Conservation (phyloP, 1,139 yeast species). For the Diutina siamensis region DNA sequence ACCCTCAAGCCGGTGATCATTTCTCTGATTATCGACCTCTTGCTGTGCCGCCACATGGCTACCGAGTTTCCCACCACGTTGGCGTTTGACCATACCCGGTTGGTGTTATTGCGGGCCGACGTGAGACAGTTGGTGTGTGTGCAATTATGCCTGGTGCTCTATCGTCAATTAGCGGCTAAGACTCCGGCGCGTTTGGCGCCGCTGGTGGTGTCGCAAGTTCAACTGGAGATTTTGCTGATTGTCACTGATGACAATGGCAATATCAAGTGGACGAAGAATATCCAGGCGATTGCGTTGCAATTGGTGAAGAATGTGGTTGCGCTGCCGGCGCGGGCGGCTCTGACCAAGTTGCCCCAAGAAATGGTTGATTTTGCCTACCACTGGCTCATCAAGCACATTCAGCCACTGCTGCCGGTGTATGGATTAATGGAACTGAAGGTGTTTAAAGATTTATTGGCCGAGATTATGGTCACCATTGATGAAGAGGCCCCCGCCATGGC, state of each 20-base stretch:
- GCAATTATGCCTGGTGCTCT: slow-evolving; percentile 61
- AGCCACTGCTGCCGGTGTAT: slow-evolving; percentile 72
- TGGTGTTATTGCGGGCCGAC: slow-evolving; percentile 71
- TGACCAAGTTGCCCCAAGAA: slow-evolving; percentile 20
- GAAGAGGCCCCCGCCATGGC: slow-evolving; percentile 7
- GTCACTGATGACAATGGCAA: slow-evolving; percentile 81
- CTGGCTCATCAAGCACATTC: slow-evolving; percentile 80
- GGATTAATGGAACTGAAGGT: slow-evolving; percentile 64
- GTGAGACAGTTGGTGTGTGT: slow-evolving; percentile 76
- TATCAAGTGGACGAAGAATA: slow-evolving; percentile 82
- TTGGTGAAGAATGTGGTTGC: slow-evolving; percentile 35
- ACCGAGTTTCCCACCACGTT: slow-evolving; percentile 76
- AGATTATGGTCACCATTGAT: slow-evolving; percentile 14
- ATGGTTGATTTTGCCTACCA: slow-evolving; percentile 57
- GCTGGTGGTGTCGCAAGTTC: slow-evolving; percentile 23
- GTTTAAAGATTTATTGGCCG: slow-evolving; percentile 37
- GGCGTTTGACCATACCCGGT: slow-evolving; percentile 79
- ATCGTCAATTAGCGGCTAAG: slow-evolving; percentile 41
- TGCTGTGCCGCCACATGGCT: slow-evolving; percentile 73
- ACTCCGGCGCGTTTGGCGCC: slow-evolving; percentile 15
- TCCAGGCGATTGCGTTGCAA: slow-evolving; percentile 63
- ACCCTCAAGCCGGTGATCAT: slow-evolving; percentile 28
- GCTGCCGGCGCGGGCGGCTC: slow-evolving; percentile 8
- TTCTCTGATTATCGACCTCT: slow-evolving; percentile 43
- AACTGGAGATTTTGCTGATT: slow-evolving; percentile 61